These are phyloP conservation scores for Plectosphaerella sp. DNA, from an alignment of 2,329 filamentous ascomycete genomes.

Conservation along the genomic window DNA sequence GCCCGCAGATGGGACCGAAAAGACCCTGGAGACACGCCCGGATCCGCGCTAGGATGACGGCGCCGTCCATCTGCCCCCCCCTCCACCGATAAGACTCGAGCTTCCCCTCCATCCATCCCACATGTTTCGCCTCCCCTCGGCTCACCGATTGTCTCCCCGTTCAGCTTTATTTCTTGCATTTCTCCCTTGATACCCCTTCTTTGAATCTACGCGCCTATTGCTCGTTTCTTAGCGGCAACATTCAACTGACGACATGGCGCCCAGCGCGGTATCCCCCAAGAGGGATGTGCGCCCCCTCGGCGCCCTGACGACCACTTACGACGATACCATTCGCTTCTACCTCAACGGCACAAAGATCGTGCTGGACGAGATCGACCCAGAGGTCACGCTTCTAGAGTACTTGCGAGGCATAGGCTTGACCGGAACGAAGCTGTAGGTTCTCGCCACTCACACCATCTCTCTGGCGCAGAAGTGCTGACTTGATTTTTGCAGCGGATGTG, in stretches of 20 bases:
- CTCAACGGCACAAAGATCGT: slow-evolving; percentile 89
- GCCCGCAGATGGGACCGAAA: neutral
- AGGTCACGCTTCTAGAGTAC: slow-evolving; percentile 89
- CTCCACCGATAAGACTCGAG: neutral
- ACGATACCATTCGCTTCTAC: slow-evolving; percentile 88
- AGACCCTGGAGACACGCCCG: neutral
- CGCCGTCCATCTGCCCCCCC: neutral
- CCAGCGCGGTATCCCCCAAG: slow-evolving; percentile 48
- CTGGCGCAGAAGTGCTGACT: neutral
- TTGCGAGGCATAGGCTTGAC: slow-evolving; percentile 88
- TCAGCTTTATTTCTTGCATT: neutral
- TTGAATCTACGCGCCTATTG: neutral
- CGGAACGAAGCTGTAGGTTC: slow-evolving; percentile 75
- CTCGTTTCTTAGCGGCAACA: neutral
- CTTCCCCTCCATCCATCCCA: neutral
- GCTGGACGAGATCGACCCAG: slow-evolving; percentile 83
- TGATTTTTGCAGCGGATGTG: slow-evolving; percentile 65
- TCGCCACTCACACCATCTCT: neutral
- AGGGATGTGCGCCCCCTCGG: slow-evolving; percentile 29
- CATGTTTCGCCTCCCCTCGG: neutral
- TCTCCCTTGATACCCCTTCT: neutral
- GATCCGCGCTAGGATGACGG: slow-evolving; percentile 1
- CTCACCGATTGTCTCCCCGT: neutral
- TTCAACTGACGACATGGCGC: slow-evolving; percentile 40
- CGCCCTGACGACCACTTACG: slow-evolving; percentile 69